These are phyloP conservation scores for Beauveria scarabaeidicola DNA, from an alignment of 2,329 filamentous ascomycete genomes.

Conservation along the genomic window DNA sequence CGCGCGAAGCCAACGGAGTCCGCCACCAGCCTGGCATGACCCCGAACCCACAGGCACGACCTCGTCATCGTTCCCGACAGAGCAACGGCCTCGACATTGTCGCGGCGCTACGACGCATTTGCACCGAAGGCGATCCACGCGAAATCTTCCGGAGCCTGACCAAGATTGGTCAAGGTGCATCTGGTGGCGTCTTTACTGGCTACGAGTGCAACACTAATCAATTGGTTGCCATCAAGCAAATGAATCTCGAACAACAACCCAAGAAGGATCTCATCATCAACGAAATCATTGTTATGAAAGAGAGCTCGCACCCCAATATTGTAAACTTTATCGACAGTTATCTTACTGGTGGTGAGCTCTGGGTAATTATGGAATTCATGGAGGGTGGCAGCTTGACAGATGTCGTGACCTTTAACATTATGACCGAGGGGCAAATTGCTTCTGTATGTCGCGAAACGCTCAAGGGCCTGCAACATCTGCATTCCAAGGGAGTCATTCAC, in stretches of 20 bases:
- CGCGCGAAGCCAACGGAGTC: conserved; percentile 12
- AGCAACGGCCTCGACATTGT: conserved; percentile 78
- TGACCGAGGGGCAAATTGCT: conserved; percentile 96
- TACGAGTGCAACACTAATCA: conserved; percentile 77
- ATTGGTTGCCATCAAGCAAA: conserved; percentile 97
- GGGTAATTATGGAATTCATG: conserved; percentile 99
- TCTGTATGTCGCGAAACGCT: conserved; percentile 91
- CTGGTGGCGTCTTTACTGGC: conserved; percentile 88
- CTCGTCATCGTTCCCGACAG: conserved; percentile 69
- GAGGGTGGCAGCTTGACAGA: conserved; percentile 95
- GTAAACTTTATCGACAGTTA: conserved; percentile 99
- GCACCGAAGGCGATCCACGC: conserved; percentile 80
- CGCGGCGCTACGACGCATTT: conserved; percentile 76
- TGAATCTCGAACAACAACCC: conserved; percentile 96
- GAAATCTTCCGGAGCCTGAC: conserved; percentile 78
- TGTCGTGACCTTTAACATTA: conserved; percentile 98
- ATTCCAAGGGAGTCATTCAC: conserved; percentile 97
- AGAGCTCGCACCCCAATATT: conserved; percentile 96
- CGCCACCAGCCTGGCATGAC: conserved; percentile 20
- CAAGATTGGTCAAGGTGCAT: conserved; percentile 96
- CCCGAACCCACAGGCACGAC: conserved; percentile 46
- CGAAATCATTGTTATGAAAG: conserved; percentile 98
- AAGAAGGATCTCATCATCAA: conserved; percentile 99
- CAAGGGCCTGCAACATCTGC: conserved; percentile 84
- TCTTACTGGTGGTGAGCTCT: conserved; percentile 79